A percentile compares a stretch with the other conserved stretches of the same genome.
These are phyloP conservation scores for Sungouiozyma ichnusensis DNA, from an alignment of 805 yeast species.

Conservation along the genomic window DNA sequence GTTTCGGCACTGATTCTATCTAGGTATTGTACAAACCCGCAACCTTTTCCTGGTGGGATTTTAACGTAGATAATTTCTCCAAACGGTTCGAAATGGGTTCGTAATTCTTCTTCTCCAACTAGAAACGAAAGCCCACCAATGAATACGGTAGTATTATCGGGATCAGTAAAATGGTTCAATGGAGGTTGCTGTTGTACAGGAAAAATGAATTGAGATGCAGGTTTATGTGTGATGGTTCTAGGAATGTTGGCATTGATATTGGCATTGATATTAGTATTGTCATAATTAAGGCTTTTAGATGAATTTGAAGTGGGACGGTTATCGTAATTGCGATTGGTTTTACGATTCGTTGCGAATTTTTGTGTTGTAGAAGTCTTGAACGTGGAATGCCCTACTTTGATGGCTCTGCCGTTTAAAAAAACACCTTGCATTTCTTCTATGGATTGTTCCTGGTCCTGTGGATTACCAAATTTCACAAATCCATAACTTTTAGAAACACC, in stretches of 20 bases:
- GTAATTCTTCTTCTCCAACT: slow-evolving; percentile 53
- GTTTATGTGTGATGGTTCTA: not conserved
- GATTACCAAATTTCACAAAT: slow-evolving; percentile 65
- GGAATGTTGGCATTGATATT: not conserved
- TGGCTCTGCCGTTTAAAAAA: slow-evolving; percentile 59
- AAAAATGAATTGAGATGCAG: slow-evolving; percentile 14
- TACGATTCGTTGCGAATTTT: no score
- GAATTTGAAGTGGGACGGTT: not conserved
- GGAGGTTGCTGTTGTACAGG: slow-evolving; percentile 42
- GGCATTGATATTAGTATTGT: not conserved
- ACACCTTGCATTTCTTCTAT: slow-evolving; percentile 74
- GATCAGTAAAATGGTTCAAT: slow-evolving; percentile 61
- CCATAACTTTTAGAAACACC: slow-evolving; percentile 78
- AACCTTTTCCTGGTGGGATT: slow-evolving; percentile 62
- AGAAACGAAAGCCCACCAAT: slow-evolving; percentile 53
- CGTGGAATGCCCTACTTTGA: slow-evolving; percentile 59
- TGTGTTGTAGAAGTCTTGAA: slow-evolving; percentile 1
- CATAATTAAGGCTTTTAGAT: not conserved
- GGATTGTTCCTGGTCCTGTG: slow-evolving; percentile 61
- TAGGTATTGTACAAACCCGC: slow-evolving; percentile 81
- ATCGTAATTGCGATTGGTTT: not conserved
- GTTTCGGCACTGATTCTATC: slow-evolving; percentile 73
- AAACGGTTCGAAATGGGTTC: slow-evolving; percentile 49
- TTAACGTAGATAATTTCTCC: slow-evolving; percentile 71
- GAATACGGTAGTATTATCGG: slow-evolving; percentile 66